phyloP scores from a whole-genome alignment of 2,329 filamentous ascomycete genomes.

The Scytalidium sp. region DNA sequence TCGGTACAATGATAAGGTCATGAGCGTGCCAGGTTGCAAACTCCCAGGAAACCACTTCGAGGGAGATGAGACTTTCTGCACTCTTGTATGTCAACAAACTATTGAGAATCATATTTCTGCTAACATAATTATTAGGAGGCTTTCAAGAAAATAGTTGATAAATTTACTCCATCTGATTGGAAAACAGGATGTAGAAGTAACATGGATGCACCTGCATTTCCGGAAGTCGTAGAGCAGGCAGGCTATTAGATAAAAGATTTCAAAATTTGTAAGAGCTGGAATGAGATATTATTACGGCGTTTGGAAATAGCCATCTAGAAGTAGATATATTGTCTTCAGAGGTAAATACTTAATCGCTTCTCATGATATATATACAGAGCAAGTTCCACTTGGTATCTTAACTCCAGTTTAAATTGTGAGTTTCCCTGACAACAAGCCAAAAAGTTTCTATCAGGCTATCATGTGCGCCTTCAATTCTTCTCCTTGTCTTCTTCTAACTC shows the following conservation, averaged over 20 bases:
- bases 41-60: constrained; percentile 76
- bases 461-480: too few relatives aligned
- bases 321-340: background rate
- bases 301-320: background rate
- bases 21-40: constrained; percentile 80
- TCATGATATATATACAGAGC: too few relatives aligned
- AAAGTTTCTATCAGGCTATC: too few relatives aligned
- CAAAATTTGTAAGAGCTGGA: background rate
- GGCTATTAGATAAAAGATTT: constrained; percentile 21
- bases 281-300: background rate
- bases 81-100: constrained; percentile 57
- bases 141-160: constrained; percentile 91
- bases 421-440: too few relatives aligned
- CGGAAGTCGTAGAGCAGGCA: constrained; percentile 25
- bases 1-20: constrained; percentile 83
- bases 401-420: too few relatives aligned
- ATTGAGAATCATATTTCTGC: background rate
- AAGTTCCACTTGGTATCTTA: too few relatives aligned
- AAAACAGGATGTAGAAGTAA: constrained; percentile 57
- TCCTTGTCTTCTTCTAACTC: too few relatives aligned
- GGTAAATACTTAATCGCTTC: too few relatives aligned
- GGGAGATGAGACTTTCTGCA: constrained; percentile 87
- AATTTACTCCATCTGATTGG: constrained; percentile 83
- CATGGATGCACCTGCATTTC: constrained; percentile 39
- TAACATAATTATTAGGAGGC: constrained; percentile 54